These are phyloP conservation scores for Mycena galopus DNA, from an alignment of 768 basidiomycete genomes.

Conservation along the genomic window DNA sequence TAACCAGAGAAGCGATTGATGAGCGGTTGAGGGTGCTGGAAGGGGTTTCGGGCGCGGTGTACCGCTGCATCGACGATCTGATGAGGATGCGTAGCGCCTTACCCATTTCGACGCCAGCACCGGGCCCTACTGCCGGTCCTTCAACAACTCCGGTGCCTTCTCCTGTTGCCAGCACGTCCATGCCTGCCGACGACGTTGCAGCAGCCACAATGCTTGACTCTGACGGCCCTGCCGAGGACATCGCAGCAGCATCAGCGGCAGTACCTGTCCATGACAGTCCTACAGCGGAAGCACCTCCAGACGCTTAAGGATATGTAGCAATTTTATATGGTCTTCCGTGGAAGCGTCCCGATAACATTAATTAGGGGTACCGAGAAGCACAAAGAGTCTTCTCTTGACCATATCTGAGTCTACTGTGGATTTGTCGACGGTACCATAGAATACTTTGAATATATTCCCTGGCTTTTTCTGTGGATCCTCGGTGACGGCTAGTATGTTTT, in stretches of 20 bases:
- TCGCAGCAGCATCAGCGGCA: conserved; percentile 10
- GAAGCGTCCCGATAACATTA: conserved; percentile 20
- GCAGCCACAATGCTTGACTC: conserved; percentile 21
- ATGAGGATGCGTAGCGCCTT: conserved; percentile 81
- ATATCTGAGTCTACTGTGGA: conserved; percentile 67
- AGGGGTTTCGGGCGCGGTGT: conserved; percentile 80
- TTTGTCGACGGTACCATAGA: conserved; percentile 73
- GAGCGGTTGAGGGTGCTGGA: conserved; percentile 85
- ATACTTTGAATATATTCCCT: conserved; percentile 71
- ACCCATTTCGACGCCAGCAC: conserved; percentile 52
- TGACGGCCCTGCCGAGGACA: conserved; percentile 3
- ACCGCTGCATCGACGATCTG: conserved; percentile 83
- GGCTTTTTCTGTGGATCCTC: conserved; percentile 46
- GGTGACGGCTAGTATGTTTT: conserved; percentile 53
- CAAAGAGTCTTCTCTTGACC: conserved; percentile 66
- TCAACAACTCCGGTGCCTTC: conserved; percentile 13
- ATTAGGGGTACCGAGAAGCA: conserved; percentile 43
- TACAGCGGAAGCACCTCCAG: conserved; percentile 8
- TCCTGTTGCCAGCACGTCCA: conserved; percentile 4
- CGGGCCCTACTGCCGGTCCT: conserved; percentile 30
- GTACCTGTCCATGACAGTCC: no score
- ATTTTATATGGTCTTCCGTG: background rate
- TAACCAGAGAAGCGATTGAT: conserved; percentile 87
- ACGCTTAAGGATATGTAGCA: background rate
- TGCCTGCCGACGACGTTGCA: conserved; percentile 3